Conservation (phyloP, 2,329 filamentous ascomycete species). For the Pseudofabraea citricarpa region DNA sequence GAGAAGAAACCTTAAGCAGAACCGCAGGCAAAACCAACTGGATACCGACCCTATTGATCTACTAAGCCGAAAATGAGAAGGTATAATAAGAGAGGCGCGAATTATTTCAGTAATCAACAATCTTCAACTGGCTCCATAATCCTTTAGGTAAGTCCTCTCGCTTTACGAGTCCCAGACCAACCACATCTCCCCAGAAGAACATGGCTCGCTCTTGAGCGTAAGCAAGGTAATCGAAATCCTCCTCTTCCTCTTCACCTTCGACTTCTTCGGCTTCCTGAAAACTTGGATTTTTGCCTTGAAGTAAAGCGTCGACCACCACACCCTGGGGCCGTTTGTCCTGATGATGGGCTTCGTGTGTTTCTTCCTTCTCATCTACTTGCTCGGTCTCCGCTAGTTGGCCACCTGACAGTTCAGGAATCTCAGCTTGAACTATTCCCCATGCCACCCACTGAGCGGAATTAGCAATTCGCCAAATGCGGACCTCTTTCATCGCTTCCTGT, state of each 20-base stretch:
- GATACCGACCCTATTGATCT: too few relatives aligned
- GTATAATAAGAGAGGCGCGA: neutral
- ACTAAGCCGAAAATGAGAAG: too few relatives aligned
- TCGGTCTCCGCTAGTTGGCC: neutral
- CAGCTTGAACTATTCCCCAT: slow-evolving; percentile 95
- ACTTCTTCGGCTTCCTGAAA: slow-evolving; percentile 3
- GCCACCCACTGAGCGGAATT: slow-evolving; percentile 90
- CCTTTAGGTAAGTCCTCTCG: slow-evolving; percentile 69
- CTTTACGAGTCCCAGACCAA: slow-evolving; percentile 70
- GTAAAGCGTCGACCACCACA: slow-evolving; percentile 10
- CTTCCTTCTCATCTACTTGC: neutral
- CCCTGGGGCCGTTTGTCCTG: slow-evolving; percentile 16
- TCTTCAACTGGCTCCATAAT: slow-evolving; percentile 62
- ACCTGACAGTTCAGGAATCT: slow-evolving; percentile 60
- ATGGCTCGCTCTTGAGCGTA: slow-evolving; percentile 88
- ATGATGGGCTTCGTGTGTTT: neutral
- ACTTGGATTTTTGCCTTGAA: slow-evolving; percentile 1
- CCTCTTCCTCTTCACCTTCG: slow-evolving; percentile 37
- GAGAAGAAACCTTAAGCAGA: neutral
- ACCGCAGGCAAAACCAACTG: too few relatives aligned
- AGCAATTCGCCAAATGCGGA: slow-evolving; percentile 78
- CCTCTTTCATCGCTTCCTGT: slow-evolving; percentile 69
- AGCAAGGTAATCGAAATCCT: slow-evolving; percentile 87
- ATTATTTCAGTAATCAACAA: slow-evolving; percentile 55
- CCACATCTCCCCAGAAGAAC: slow-evolving; percentile 91